Evolutionary conservation across 805 yeast species (phyloP), one percentile per base, ranked within the genome.

Genomic region (Yamadazyma laniorum): DNA sequence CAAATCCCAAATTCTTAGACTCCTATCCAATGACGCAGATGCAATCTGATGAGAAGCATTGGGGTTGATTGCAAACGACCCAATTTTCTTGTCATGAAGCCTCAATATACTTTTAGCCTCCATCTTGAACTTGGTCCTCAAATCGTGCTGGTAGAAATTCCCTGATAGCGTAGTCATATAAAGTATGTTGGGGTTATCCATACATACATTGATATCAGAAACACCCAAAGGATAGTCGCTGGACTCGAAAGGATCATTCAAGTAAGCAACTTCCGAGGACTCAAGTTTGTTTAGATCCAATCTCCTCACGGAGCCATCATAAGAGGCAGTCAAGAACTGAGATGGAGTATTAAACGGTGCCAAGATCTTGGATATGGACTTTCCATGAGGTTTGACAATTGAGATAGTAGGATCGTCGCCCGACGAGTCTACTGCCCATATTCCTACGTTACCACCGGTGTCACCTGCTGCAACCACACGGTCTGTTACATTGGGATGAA

Each of bases 61-160:
- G 1, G 98, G 98, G 51, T 88, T 88, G 13, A 87, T 74, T 1
- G 82, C 55, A 59, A 93, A 87, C 1, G 95, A 88, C 0, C 98
- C 98, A 39, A 93, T 90, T 56, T 93, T 93, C 55, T 91, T 90
- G 52, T 86, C 95, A 40, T 90, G 87, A 12, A 90, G 58, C 46
- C 95, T 69, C 30, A 72, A 65, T n/a, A 80, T 61, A 4, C 51
- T 42, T 14, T 40, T 42, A 5, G 50, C 42, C 1, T 42, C 18
- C 1, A 44, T 19, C 26, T 65, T 67, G 34, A 70, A 69, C 22
- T 52, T 50, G 13, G 68, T 59, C 45, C 99, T 67, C 9, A 79
- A 37, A 56, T 91, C 98, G 43, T 82, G 72, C n/a, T 68, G 72
- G 15, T 85, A 79, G 56, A 91, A 83, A 41, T 81, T 81, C 2